phyloP scores from a whole-genome alignment of 2,329 filamentous ascomycete genomes.

The Cladophialophora immunda region DNA sequence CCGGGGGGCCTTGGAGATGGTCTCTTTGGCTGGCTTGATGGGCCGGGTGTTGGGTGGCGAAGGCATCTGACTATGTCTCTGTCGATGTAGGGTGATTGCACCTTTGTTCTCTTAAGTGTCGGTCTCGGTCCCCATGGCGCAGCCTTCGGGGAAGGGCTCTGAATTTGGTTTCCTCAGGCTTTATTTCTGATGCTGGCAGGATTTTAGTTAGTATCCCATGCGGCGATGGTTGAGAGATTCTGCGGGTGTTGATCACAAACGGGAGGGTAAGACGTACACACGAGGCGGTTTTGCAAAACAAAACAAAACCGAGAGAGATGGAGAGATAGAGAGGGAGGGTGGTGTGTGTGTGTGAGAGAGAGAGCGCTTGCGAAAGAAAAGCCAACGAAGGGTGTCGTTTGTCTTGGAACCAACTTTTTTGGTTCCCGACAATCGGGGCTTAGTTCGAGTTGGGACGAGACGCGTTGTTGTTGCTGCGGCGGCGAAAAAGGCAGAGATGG shows the following conservation, averaged over 20 bases:
- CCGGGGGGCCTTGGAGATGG: slow-evolving; percentile 20
- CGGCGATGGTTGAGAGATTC: background rate
- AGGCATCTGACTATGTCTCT: slow-evolving; percentile 22
- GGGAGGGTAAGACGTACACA: too few relatives aligned
- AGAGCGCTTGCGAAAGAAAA: too few relatives aligned
- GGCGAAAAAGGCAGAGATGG: too few relatives aligned
- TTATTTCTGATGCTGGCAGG: background rate
- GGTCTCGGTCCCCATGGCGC: background rate
- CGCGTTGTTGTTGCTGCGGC: too few relatives aligned
- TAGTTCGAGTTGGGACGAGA: too few relatives aligned
- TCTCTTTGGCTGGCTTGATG: slow-evolving; percentile 33
- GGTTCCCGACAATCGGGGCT: background rate
- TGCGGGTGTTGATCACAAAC: background rate
- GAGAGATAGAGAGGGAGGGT: background rate
- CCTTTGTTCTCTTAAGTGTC: background rate
- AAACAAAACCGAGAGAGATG: background rate
- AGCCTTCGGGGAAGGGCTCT: background rate
- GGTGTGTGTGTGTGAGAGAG: too few relatives aligned
- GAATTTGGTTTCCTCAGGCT: background rate
- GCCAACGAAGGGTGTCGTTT: too few relatives aligned
- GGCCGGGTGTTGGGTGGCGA: slow-evolving; percentile 18
- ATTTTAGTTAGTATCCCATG: background rate
- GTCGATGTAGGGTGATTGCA: background rate
- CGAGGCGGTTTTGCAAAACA: too few relatives aligned
- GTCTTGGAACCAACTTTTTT: background rate